Conservation (phyloP, 441 rosid species). For the Erysimum cheiri region DNA sequence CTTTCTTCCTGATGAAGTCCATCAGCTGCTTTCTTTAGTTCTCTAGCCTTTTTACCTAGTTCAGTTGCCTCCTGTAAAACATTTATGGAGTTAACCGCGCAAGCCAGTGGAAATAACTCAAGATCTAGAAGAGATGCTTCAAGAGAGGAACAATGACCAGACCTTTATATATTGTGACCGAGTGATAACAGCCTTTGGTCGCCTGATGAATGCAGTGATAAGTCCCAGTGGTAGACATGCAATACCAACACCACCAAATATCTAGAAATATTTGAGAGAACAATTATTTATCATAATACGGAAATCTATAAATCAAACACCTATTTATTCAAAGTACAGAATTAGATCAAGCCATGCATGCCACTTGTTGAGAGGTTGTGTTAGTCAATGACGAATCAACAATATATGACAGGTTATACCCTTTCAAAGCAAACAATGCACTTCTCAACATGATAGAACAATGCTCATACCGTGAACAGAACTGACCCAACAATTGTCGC, state of each 20-base stretch:
- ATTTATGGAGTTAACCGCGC: not conserved
- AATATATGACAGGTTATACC: conserved; percentile 9
- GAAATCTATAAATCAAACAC: conserved; percentile 2
- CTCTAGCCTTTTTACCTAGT: conserved; percentile 95
- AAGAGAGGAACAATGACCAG: conserved; percentile 12
- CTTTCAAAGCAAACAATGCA: conserved; percentile 8
- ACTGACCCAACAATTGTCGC: conserved; percentile 98
- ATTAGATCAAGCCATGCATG: conserved; percentile 16
- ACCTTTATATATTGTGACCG: conserved; percentile 98
- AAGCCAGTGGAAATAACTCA: conserved; percentile 19
- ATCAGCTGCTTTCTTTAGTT: conserved; percentile 94
- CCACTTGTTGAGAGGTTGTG: conserved; percentile 15
- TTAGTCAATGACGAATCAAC: conserved; percentile 18
- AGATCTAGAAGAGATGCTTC: conserved; percentile 15
- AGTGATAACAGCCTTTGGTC: conserved; percentile 97
- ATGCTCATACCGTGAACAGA: conserved; percentile 78
- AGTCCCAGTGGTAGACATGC: conserved; percentile 95
- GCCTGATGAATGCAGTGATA: conserved; percentile 85
- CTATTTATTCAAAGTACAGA: not conserved
- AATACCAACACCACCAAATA: conserved; percentile 98
- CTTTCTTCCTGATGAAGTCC: conserved; percentile 94
- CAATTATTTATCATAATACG: not conserved
- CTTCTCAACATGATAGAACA: conserved; percentile 29
- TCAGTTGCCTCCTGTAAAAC: conserved; percentile 92
- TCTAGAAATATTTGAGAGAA: conserved; percentile 53